These are phyloP conservation scores for Penicillium crustosum DNA, from an alignment of 2,329 filamentous ascomycete genomes.

Conservation along the genomic window DNA sequence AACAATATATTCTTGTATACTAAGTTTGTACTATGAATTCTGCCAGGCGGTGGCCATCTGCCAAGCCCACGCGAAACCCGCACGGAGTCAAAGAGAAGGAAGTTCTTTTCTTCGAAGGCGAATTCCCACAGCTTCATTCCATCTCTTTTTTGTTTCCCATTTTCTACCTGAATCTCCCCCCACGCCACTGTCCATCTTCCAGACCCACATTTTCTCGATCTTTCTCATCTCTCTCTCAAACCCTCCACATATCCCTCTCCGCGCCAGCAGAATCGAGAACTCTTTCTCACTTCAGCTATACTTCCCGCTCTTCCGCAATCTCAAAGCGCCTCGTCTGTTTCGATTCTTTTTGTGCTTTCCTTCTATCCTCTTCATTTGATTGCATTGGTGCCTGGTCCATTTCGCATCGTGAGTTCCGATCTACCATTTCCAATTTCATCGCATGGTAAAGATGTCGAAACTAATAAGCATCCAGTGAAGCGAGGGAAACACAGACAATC, in stretches of 20 bases:
- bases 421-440: slow-evolving; percentile 6
- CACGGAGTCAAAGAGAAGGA: slow-evolving; percentile 25
- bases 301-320: slow-evolving; percentile 21
- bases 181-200: slow-evolving; percentile 7
- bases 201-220: slow-evolving; percentile 19
- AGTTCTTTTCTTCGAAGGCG: slow-evolving; percentile 31
- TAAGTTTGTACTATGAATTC: slow-evolving; percentile 7
- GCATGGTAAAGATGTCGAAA: slow-evolving; percentile 7
- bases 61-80: slow-evolving; percentile 29
- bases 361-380: slow-evolving; percentile 21
- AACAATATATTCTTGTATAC: not conserved
- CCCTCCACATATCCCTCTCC: slow-evolving; percentile 17
- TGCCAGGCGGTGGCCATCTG: slow-evolving; percentile 24
- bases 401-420: slow-evolving; percentile 33
- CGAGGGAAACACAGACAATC: slow-evolving; percentile 21
- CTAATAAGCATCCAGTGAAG: slow-evolving; percentile 27
- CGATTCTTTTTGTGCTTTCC: slow-evolving; percentile 16
- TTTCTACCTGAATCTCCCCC: slow-evolving; percentile 13
- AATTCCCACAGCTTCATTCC: slow-evolving; percentile 27
- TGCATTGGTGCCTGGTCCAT: slow-evolving; percentile 25
- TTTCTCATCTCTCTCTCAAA: slow-evolving; percentile 17
- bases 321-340: slow-evolving; percentile 11
- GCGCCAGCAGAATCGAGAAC: slow-evolving; percentile 23
- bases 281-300: slow-evolving; percentile 26
- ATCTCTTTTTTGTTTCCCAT: slow-evolving; percentile 15